Base-by-base conservation (phyloP, 495 filamentous ascomycete genomes). In the Aspergillus funiculosus region DNA sequence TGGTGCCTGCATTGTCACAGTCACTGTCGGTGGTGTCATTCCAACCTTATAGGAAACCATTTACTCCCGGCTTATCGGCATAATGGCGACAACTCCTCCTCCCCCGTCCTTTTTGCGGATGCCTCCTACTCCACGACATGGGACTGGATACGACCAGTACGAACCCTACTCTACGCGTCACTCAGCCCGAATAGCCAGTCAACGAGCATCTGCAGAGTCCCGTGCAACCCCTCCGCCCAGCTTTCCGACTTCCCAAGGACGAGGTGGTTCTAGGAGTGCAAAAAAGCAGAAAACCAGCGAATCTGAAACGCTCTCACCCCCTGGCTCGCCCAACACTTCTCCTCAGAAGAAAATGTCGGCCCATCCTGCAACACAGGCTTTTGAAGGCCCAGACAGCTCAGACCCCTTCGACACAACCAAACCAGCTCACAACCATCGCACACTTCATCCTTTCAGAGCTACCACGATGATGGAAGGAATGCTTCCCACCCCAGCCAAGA, bases 401-500 rank as follows among this genome's bases (percentile, higher is more conserved):
- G 58, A 60, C 43, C 48, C 55, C 11, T 60, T 54, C 34, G 40
- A 51, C 40, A 31, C 39, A 11, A 19, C 56, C 19, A 48, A 53
- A 35, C 38, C 55, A 18, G 34, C 51, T 32, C 43, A 44, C 21
- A 25, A 38, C 11, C 44, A 54, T 39, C 44, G 21, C 46, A 27
- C 46, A 44, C 52, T 38, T 10, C 57, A 43, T 25, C 46, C 43
- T 22, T 52, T 50, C 36, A 62, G 43, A 43, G 39, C 64, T 18
- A n/a, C n/a, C n/a, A 62, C 60, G 35, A 51, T 59, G 47, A 56
- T 54, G 10, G 54, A 67, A 7, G 68, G 68, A 13, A 86, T 87
- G 71, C 75, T 96, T 37, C 90, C 89, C 3, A 97, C 92, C 8
- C 92, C 92, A 8, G 80, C 79, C 37, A 98, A 95, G 65, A 95